Conservation (phyloP, 768 basidiomycete species). For the Gymnopilus junonius region DNA sequence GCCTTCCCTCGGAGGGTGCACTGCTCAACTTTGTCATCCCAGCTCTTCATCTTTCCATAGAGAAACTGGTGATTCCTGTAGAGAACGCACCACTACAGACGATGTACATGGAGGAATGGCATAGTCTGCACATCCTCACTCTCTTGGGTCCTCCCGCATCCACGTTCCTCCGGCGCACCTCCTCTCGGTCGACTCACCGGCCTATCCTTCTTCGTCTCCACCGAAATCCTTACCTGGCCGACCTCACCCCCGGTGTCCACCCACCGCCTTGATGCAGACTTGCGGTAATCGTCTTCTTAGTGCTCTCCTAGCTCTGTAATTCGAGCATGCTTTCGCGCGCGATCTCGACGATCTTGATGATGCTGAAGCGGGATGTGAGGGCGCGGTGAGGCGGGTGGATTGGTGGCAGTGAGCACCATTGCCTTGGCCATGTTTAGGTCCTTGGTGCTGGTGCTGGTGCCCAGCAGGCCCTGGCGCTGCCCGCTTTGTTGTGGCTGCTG, state of each 20-base stretch:
- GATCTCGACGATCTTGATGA: conserved; percentile 87
- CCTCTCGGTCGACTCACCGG: conserved; percentile 68
- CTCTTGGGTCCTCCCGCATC: conserved; percentile 26
- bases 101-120: no score
- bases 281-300: conserved; percentile 83
- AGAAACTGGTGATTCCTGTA: no score
- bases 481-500: neutral
- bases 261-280: conserved; percentile 81
- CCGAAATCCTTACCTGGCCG: conserved; percentile 59
- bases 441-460: conserved; percentile 11
- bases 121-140: conserved; percentile 6
- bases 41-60: no score
- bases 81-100: no score
- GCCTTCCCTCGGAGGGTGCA: no score
- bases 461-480: no score
- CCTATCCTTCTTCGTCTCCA: conserved; percentile 93
- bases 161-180: conserved; percentile 45
- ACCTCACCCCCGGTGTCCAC: conserved; percentile 66
- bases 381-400: conserved; percentile 58
- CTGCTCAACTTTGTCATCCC: no score
- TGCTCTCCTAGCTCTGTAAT: conserved; percentile 75
- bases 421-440: conserved; percentile 8
- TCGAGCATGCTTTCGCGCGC: conserved; percentile 91
- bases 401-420: conserved; percentile 27
- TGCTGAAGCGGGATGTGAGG: conserved; percentile 71